phyloP scores from a whole-genome alignment of 805 yeast genomes.

The Danielia reshetovae region DNA sequence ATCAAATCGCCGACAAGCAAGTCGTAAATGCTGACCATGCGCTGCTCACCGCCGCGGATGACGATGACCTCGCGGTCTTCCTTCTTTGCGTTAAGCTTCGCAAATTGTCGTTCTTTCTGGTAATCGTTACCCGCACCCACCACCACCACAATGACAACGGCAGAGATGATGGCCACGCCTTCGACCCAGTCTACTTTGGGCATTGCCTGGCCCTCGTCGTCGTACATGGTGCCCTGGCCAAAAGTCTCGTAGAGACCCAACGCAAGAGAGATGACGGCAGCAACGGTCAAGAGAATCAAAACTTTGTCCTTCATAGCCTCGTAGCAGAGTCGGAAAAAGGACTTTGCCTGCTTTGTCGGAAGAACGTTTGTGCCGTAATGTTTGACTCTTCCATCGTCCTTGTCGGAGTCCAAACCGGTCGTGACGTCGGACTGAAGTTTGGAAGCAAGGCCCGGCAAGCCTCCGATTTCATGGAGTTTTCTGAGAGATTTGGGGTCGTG shows the following conservation, averaged over 20 bases:
- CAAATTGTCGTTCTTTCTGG: conserved; percentile 93
- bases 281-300: conserved; percentile 73
- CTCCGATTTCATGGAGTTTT: conserved; percentile 42
- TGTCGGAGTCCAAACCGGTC: conserved; percentile 39
- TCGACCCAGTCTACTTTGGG: conserved; percentile 98
- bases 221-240: conserved; percentile 75
- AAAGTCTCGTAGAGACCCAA: conserved; percentile 89
- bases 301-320: conserved; percentile 92
- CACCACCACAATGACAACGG: conserved; percentile 82
- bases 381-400: conserved; percentile 36
- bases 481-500: conserved; percentile 62
- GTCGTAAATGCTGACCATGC: conserved; percentile 65
- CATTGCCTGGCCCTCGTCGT: conserved; percentile 67
- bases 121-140: conserved; percentile 97
- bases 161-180: conserved; percentile 95
- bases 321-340: conserved; percentile 64
- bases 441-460: conserved; percentile 31
- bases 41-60: conserved; percentile 65
- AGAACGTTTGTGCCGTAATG: conserved; percentile 66
- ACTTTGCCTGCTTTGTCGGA: conserved; percentile 68
- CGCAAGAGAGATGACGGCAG: conserved; percentile 86
- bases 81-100: conserved; percentile 80
- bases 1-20: conserved; percentile 84
- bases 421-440: conserved; percentile 33
- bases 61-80: conserved; percentile 79